phyloP scores from a whole-genome alignment of 1,139 yeast genomes.

The Diutina neorugosa region DNA sequence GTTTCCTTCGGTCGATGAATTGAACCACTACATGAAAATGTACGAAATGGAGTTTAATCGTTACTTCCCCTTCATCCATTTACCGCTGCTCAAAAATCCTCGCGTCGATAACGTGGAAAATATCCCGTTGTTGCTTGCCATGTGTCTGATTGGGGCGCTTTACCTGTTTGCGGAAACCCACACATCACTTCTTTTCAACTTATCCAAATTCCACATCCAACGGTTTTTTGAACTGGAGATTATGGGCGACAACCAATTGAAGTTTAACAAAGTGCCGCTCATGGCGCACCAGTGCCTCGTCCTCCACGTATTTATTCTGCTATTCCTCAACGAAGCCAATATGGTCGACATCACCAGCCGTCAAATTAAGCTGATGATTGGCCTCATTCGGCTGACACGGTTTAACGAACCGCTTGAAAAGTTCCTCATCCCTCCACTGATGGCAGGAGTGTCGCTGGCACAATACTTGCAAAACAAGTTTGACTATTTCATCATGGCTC shows the following conservation, averaged over 20 bases:
- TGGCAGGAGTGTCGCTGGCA: constrained; percentile 5
- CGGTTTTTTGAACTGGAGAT: constrained; percentile 55
- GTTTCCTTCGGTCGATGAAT: constrained; percentile 63
- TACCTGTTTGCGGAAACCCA: constrained; percentile 73
- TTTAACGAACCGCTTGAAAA: constrained; percentile 61
- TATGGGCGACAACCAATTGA: constrained; percentile 32
- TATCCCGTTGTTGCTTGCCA: constrained; percentile 65
- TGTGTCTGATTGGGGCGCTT: constrained; percentile 84
- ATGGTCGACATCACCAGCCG: constrained; percentile 66
- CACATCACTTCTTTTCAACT: constrained; percentile 65
- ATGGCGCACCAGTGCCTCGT: constrained; percentile 85
- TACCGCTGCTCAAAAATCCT: constrained; percentile 50
- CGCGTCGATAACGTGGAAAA: constrained; percentile 46
- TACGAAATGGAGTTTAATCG: constrained; percentile 67
- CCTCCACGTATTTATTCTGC: constrained; percentile 68
- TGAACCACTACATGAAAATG: constrained; percentile 59
- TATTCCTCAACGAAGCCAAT: constrained; percentile 65
- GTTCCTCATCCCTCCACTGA: constrained; percentile 46
- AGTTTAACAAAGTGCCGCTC: constrained; percentile 58
- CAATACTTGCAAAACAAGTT: constrained; percentile 36
- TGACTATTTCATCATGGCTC: constrained; percentile 69
- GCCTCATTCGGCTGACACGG: constrained; percentile 65
- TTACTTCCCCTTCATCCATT: constrained; percentile 75
- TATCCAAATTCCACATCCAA: constrained; percentile 69
- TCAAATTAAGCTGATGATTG: constrained; percentile 68